Base-by-base conservation (phyloP, 139 green algal species). In the Zygnema circumcarinatum region DNA sequence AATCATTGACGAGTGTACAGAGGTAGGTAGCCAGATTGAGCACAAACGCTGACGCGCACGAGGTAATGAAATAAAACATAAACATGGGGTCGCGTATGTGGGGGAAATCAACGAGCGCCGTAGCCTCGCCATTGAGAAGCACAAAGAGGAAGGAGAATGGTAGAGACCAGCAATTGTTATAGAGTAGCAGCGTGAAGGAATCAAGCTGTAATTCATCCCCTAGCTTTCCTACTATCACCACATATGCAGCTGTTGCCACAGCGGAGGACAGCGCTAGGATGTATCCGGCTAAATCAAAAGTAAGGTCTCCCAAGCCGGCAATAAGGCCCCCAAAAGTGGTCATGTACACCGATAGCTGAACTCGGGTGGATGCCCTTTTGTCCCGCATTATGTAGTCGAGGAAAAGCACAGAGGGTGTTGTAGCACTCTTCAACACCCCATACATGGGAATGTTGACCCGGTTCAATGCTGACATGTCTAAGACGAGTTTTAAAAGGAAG, bases 381-480 rank as follows among this genome's bases (percentile, higher is more conserved):
- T 54, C 42, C 16, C 87, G 82, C 74, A 93, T 42, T 7, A 91
- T 32, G 85, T 84, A 93, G 73, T 93, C 91, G 7, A 93, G 73
- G 0, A 92, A 36, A 62, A 93, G 83, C 41, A 92, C 86, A 74
- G 87, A 93, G 35, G 91, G 90, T 56, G 90, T 93, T n/a, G 91
- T 93, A 39, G 90, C 38, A 67, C 53, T 91, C 81, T 93, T 93
- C 38, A 93, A 82, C 52, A 93, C 86, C 1, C 90, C 90, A 75
- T 93, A 93, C 91, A 93, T 93, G 2, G 91, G 91, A 53, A 93
- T 93, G 78, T 93, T 93, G 21, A 93, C 86, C 2, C 85, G 32
- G 7, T 38, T 39, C 39, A 93, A 62, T 2, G 91, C 90, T 2
- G 78, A 86, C 91, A 93, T 93, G 91, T 93, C 90, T n/a, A 93